Conservation (phyloP, 2,329 filamentous ascomycete genomes). For the Penicillium sp. region DNA sequence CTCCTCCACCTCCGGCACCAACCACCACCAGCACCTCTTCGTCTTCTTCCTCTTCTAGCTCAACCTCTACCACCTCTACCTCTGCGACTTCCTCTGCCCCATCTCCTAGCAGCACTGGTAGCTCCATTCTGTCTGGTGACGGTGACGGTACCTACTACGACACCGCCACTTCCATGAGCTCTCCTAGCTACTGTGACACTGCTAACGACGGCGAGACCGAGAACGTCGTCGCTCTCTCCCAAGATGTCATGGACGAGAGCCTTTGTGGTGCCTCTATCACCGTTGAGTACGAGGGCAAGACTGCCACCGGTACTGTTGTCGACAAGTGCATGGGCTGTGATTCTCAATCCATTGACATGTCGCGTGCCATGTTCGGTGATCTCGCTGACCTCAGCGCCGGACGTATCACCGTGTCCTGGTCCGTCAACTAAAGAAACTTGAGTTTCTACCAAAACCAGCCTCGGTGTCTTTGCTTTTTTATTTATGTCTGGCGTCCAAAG, state of each 20-base stretch:
- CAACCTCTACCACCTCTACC: slow-evolving; percentile 17
- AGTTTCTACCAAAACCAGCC: not conserved
- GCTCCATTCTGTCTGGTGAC: slow-evolving; percentile 26
- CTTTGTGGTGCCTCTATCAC: slow-evolving; percentile 67
- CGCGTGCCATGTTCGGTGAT: slow-evolving; percentile 52
- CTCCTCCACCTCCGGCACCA: slow-evolving; percentile 20
- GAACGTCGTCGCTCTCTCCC: slow-evolving; percentile 66
- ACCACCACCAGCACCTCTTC: slow-evolving; percentile 6
- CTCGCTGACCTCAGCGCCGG: slow-evolving; percentile 40
- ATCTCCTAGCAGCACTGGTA: not conserved
- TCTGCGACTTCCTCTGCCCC: slow-evolving; percentile 20
- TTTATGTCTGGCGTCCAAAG: not conserved
- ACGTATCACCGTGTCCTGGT: slow-evolving; percentile 40
- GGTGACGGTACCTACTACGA: slow-evolving; percentile 75
- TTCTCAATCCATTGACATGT: slow-evolving; percentile 57
- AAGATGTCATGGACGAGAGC: slow-evolving; percentile 63
- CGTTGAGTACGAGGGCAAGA: slow-evolving; percentile 59
- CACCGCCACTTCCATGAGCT: slow-evolving; percentile 58
- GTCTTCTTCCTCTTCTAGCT: slow-evolving; percentile 12
- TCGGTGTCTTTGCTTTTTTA: not conserved
- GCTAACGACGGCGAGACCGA: slow-evolving; percentile 55
- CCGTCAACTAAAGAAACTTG: slow-evolving; percentile 28
- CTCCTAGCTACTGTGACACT: slow-evolving; percentile 54
- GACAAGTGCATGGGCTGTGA: slow-evolving; percentile 75
- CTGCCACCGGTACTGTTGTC: slow-evolving; percentile 55